Evolutionary conservation across 306 rosid genomes (phyloP), one percentile per base, ranked within the genome.

Genomic region (Pueraria montana): DNA sequence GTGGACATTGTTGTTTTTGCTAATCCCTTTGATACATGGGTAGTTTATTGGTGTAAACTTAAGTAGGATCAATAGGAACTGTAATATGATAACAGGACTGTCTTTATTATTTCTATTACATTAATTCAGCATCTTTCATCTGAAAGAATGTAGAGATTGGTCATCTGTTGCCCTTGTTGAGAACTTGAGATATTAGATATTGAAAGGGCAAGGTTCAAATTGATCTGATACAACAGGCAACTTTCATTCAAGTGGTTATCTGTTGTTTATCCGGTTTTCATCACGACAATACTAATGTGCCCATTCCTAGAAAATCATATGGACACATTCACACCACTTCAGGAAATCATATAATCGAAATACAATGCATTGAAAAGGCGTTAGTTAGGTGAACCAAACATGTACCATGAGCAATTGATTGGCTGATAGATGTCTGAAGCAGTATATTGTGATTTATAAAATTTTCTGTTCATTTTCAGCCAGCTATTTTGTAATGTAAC

Each of bases 401-500:
- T 55, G 34, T 62, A 62, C 52, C 52, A 46, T 38, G 49, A 40
- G 52, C 34, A 46, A 68, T 65, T 76, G 70, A 42, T 34, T 40
- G 65, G 71, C 67, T 70, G 49, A 18, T 20, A 30, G 49, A 74
- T 67, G 50, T 56, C 72, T 42, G 13, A 62, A 62, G 73, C 43
- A 30, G 53, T 27, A 26, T 61, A 24, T 42, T 48, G 43, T 82
- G 52, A 20, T 71, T 74, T 74, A 27, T 24, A 3, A 48, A 78
- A 75, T 76, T 49, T 40, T 55, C 80, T 62, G 7, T 86, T 16
- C 53, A 65, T 14, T 49, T 74, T 85, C 52, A 6, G 26, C 67
- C n/a, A 18, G 30, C 53, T 80, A 23, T 80, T 80, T 70, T 55
- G 23, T 77, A 26, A 23, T 50, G 73, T 38, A 77, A 64, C 70